Base-by-base conservation (phyloP, 768 basidiomycete genomes). In the Pulveroboletus frians region DNA sequence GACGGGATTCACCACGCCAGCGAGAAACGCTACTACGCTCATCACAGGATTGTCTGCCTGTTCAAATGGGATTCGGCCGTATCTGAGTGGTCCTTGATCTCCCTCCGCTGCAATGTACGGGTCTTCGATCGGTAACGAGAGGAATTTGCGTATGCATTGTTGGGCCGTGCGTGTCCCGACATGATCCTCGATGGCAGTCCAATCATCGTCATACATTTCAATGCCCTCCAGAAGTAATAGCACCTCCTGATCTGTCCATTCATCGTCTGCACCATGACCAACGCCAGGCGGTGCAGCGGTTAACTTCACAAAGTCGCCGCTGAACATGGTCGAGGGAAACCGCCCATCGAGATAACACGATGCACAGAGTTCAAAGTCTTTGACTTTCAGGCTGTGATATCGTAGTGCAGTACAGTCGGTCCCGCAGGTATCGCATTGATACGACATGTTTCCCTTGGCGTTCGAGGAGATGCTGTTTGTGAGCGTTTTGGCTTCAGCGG, bases 181-280 rank as follows among this genome's bases (percentile, higher is more conserved):
- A 64, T 98, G 94, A 57, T 92, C 89, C 56, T 94, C 87, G 54
- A 98, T 84, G 42, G 81, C 78, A 18, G 83, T 82, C 95, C 95
- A 99, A 61, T 97, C 95, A 61, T 98, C 95, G 56, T 96, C 92
- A 66, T 84, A 92, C 91, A 99, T 96, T 69, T 99, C 96, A 37
- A 99, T 81, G 14, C 85, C 96, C 66, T 99, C 96, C n/a, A 99
- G 76, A 5, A 99, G 74, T 8, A 89, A 69, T 9, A 99, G 69
- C 17, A 85, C 76, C 68, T 99, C 96, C 64, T 93, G 87, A 63
- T 96, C 94, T 2, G 82, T 76, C 96, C 96, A 99, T 47, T 86
- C 82, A 47, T 83, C 84, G 26, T 75, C 76, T 11, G 68, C 70
- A 27, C 75, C 64, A 17, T 68, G 65, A 6, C 67, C 60, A 5